These are phyloP conservation scores for Zygoascus flipseniorum DNA, from an alignment of 805 yeast species.

Conservation along the genomic window DNA sequence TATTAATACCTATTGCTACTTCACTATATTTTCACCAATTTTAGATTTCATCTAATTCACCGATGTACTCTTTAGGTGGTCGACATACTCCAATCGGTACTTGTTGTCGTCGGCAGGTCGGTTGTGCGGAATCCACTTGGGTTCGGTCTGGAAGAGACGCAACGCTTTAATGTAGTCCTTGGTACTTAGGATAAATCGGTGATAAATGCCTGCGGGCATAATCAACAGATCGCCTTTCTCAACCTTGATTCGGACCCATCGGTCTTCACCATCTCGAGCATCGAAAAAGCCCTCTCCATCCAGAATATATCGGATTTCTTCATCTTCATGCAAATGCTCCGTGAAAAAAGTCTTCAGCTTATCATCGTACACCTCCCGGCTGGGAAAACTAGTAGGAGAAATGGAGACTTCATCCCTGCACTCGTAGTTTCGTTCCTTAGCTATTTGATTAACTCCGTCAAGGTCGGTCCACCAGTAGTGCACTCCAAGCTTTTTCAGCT, in stretches of 20 bases:
- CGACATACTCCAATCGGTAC: slow-evolving; percentile 40
- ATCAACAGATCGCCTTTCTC: slow-evolving; percentile 49
- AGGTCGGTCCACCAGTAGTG: slow-evolving; percentile 40
- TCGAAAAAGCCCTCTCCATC: slow-evolving; percentile 93
- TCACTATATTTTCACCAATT: no score
- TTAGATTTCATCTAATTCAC: background rate
- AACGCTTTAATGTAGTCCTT: slow-evolving; percentile 62
- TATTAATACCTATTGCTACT: no score
- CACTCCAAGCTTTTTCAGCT: slow-evolving; percentile 58
- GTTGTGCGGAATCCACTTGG: slow-evolving; percentile 87
- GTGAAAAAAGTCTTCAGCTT: slow-evolving; percentile 64
- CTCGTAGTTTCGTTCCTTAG: slow-evolving; percentile 61
- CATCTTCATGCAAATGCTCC: slow-evolving; percentile 94
- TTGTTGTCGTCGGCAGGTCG: slow-evolving; percentile 50
- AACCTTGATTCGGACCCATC: slow-evolving; percentile 73
- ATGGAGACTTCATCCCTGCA: slow-evolving; percentile 69
- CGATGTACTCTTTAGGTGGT: slow-evolving; percentile 2
- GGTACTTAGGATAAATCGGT: slow-evolving; percentile 73
- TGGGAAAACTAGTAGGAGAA: slow-evolving; percentile 50
- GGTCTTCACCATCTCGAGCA: slow-evolving; percentile 53
- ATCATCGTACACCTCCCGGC: slow-evolving; percentile 52
- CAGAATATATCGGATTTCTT: slow-evolving; percentile 82
- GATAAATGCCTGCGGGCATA: slow-evolving; percentile 90
- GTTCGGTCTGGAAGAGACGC: slow-evolving; percentile 86
- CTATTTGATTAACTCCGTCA: slow-evolving; percentile 55